Conservation (phyloP, 495 filamentous ascomycete species). For the Pseudevernia furfuracea region DNA sequence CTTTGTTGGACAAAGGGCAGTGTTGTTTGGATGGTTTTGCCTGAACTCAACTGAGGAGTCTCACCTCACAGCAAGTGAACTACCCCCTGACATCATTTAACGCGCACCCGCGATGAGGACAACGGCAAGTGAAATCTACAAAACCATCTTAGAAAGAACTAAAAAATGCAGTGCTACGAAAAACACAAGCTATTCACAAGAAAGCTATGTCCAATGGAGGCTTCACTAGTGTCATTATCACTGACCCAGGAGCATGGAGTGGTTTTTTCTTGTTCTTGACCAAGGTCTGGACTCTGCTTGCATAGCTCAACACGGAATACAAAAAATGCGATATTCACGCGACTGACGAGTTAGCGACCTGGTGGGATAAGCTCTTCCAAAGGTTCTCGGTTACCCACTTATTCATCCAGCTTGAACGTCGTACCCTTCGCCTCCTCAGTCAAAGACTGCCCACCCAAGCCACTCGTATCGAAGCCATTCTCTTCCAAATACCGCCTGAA, state of each 20-base stretch:
- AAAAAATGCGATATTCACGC: not conserved
- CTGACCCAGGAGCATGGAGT: no score
- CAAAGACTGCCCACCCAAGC: not conserved
- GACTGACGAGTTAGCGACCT: not conserved
- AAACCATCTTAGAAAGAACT: no score
- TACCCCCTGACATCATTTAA: not conserved
- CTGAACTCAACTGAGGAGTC: not conserved
- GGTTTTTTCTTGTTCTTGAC: no score
- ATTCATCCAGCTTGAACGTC: not conserved
- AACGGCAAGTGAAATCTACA: no score
- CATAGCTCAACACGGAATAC: not conserved
- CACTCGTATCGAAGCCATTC: not conserved
- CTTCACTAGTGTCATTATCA: no score
- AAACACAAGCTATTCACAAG: not conserved
- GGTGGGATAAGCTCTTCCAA: not conserved
- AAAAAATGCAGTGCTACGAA: not conserved
- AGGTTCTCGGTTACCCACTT: not conserved
- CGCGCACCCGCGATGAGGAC: not conserved
- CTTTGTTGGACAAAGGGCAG: not conserved
- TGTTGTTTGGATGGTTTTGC: not conserved
- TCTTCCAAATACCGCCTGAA: slow-evolving; percentile 11
- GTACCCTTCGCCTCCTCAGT: not conserved
- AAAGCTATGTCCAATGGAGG: no score
- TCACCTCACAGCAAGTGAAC: not conserved
- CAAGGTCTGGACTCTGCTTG: not conserved